phyloP scores from a whole-genome alignment of 2,329 filamentous ascomycete genomes.

The Cladorrhinum sp. region DNA sequence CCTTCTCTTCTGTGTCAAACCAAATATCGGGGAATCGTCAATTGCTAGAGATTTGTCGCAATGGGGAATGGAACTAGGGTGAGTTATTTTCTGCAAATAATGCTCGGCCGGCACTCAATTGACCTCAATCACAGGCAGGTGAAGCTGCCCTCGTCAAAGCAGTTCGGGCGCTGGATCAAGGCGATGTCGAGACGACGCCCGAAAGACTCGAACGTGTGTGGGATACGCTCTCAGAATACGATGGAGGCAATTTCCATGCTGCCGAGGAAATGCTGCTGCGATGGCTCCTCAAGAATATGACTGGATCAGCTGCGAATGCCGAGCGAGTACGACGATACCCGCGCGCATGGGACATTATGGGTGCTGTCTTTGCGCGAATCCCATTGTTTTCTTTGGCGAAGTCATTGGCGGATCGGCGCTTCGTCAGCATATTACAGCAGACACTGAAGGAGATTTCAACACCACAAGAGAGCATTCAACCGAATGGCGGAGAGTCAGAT shows the following conservation, averaged over 20 bases:
- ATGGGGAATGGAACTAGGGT: conserved; percentile 17
- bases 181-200: conserved; percentile 41
- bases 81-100: not conserved
- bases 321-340: conserved; percentile 56
- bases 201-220: conserved; percentile 50
- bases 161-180: conserved; percentile 55
- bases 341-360: conserved; percentile 60
- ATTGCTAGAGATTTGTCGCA: not conserved
- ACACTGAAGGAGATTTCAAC: conserved; percentile 58
- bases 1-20: not conserved
- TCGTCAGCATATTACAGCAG: conserved; percentile 63
- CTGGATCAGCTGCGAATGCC: conserved; percentile 42
- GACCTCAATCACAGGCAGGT: conserved; percentile 15
- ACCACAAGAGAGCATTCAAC: conserved; percentile 20
- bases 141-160: conserved; percentile 46
- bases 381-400: conserved; percentile 67
- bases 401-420: conserved; percentile 67
- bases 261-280: conserved; percentile 57
- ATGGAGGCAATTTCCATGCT: conserved; percentile 46
- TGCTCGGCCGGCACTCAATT: not conserved
- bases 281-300: conserved; percentile 63
- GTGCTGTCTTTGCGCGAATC: conserved; percentile 60
- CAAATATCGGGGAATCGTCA: no score
- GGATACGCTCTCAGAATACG: conserved; percentile 44
- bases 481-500: conserved; percentile 19